A percentile compares a stretch with the other conserved stretches of the same genome.
phyloP scores from a whole-genome alignment of 441 rosid species.

The Sinapis alba region DNA sequence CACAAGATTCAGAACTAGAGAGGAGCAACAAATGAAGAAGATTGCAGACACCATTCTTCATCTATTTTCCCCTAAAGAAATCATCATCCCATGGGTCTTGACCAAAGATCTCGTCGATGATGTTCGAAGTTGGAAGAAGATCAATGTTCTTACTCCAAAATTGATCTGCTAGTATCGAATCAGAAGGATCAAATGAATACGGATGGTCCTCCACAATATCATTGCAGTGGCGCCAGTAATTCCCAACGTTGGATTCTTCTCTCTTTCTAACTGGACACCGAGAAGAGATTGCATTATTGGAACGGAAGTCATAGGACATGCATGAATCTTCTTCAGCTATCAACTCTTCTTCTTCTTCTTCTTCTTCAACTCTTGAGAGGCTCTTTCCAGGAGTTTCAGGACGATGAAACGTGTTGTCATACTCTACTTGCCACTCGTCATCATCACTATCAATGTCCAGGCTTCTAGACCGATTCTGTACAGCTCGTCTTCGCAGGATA shows the following conservation, averaged over 20 bases:
- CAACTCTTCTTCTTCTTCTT: conserved; percentile 20
- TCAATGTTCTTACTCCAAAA: conserved; percentile 60
- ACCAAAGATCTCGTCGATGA: conserved; percentile 64
- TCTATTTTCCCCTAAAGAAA: conserved; percentile 28
- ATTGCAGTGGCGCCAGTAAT: conserved; percentile 39
- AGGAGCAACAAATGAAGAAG: not conserved
- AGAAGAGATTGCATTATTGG: conserved; percentile 27
- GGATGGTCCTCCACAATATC: conserved; percentile 48
- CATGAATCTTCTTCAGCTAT: conserved; percentile 55
- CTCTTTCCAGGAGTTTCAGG: conserved; percentile 25
- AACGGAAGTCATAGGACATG: conserved; percentile 58
- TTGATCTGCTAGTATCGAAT: conserved; percentile 41
- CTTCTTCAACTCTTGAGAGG: conserved; percentile 26
- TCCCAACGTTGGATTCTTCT: conserved; percentile 35
- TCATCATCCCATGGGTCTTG: conserved; percentile 46
- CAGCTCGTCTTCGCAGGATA: conserved; percentile 52
- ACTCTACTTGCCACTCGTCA: conserved; percentile 58
- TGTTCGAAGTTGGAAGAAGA: conserved; percentile 60
- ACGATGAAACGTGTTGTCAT: conserved; percentile 28
- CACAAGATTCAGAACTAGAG: conserved; percentile 15
- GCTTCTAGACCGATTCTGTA: conserved; percentile 53
- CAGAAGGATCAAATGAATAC: conserved; percentile 50
- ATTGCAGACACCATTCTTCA: conserved; percentile 15
- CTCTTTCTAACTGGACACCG: conserved; percentile 43
- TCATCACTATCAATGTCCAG: conserved; percentile 61